Evolutionary conservation across 768 basidiomycete genomes (phyloP), one percentile per base, ranked within the genome.

Genomic region (Baorangia bicolor): DNA sequence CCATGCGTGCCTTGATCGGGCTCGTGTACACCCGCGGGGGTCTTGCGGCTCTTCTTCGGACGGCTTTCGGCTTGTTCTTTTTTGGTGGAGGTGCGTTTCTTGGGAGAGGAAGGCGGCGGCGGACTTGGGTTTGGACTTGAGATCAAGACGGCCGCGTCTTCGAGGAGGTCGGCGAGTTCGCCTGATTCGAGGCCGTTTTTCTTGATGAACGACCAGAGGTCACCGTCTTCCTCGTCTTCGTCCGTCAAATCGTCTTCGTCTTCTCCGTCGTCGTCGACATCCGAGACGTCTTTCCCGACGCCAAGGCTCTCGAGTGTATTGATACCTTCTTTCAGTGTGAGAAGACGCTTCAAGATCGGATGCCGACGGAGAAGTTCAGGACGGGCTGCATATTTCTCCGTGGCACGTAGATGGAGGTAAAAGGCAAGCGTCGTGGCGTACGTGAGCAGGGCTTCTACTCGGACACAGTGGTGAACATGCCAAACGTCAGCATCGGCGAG

Each of bases 371-470:
- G 79, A 37, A 81, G 79, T 56, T 83, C 79, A 11, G 83, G 88
- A 34, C 77, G 80, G 51, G 78, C 77, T 8, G 81, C 77, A 67
- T 86, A 85, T 72, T 88, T 82, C 57, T 82, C 77, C 38, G 80
- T 81, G 23, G 89, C 78, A 18, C 90, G 84, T n/a, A 98, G 78
- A 69, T 94, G 85, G 38, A 98, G 76, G 74, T 96, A 98, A 75
- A 94, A 98, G 1, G 94, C 90, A 42, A 98, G 85, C 2, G 86
- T 87, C 1, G 94, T 91, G 20, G 91, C 81, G 67, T 98, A 98
- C 10, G 94, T 92, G 35, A 97, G 75, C 2, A 96, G 77, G 1
- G 94, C 82, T 78, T 98, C 95, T 98, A 70, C 28, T 58, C 49
- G 18, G 23, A 56, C 20, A 35, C 34, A 35, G 37, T 40, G 30